phyloP scores from a whole-genome alignment of 1,139 yeast species.

The Scheffersomyces illinoinensis region DNA sequence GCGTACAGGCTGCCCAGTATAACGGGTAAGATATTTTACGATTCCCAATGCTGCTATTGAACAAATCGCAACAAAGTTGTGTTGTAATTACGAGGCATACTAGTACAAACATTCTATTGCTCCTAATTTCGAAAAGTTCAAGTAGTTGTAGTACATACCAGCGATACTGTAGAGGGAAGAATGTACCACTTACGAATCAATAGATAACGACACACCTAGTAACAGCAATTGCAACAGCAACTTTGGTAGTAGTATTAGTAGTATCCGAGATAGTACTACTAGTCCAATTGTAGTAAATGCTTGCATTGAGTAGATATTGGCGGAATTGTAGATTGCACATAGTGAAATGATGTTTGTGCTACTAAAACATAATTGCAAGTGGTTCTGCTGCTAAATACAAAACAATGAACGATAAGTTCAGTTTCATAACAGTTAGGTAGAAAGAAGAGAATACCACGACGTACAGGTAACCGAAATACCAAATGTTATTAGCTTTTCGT shows the following conservation, averaged over 20 bases:
- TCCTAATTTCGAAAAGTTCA: neutral
- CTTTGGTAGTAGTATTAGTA: neutral
- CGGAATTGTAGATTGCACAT: neutral
- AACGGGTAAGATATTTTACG: neutral
- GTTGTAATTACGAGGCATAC: neutral
- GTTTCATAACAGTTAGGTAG: too few relatives aligned
- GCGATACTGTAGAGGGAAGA: neutral
- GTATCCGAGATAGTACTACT: too few relatives aligned
- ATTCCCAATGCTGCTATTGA: neutral
- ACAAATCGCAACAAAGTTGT: neutral
- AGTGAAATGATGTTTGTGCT: too few relatives aligned
- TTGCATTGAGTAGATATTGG: neutral
- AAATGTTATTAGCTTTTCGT: too few relatives aligned
- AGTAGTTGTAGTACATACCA: neutral
- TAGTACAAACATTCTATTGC: neutral
- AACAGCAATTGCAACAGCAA: neutral
- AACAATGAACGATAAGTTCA: too few relatives aligned
- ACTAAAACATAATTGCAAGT: too few relatives aligned
- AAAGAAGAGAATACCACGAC: too few relatives aligned
- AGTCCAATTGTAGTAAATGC: too few relatives aligned
- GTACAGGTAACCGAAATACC: too few relatives aligned
- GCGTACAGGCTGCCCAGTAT: neutral
- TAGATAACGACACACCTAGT: neutral
- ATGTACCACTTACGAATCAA: neutral
- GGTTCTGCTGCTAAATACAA: too few relatives aligned